Percentiles rank a stretch among this genome's conserved stretches.
Evolutionary conservation across 176 grass and related monocot genomes (phyloP).

Genomic region (Rhynchospora pubera): DNA sequence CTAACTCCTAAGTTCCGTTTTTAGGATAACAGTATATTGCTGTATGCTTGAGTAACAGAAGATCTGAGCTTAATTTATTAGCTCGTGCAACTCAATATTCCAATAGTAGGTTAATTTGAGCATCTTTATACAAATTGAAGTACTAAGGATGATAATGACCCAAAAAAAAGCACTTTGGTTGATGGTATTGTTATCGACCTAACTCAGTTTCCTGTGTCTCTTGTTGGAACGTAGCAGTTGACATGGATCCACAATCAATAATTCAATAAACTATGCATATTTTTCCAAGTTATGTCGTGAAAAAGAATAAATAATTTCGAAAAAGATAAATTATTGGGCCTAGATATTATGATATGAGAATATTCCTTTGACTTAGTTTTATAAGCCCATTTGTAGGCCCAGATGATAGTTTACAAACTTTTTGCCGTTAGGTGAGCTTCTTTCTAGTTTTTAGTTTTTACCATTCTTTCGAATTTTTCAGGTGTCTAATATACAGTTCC

Average conservation of each 20-base stretch:
- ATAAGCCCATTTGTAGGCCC: not conserved
- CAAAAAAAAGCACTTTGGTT: not conserved
- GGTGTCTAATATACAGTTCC: not conserved
- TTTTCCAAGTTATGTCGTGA: not conserved
- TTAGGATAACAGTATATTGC: not conserved
- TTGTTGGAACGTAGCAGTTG: conserved; percentile 1
- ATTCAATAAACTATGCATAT: not conserved
- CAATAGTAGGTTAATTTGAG: not conserved
- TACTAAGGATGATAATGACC: not conserved
- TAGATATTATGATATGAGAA: not conserved
- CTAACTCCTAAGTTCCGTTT: too few relatives aligned
- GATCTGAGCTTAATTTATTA: not conserved
- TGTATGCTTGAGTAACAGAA: not conserved
- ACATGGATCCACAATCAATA: conserved; percentile 6
- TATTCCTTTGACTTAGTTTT: not conserved
- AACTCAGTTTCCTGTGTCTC: not conserved
- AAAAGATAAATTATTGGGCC: not conserved
- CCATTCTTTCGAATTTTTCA: not conserved
- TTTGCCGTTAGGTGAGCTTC: not conserved
- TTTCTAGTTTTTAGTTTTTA: not conserved
- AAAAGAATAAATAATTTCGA: not conserved
- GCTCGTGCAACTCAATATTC: not conserved
- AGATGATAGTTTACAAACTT: not conserved
- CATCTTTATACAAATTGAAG: not conserved
- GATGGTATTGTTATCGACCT: conserved; percentile 1